Conservation (phyloP, 2,329 filamentous ascomycete species). For the Aureobasidium lini region DNA sequence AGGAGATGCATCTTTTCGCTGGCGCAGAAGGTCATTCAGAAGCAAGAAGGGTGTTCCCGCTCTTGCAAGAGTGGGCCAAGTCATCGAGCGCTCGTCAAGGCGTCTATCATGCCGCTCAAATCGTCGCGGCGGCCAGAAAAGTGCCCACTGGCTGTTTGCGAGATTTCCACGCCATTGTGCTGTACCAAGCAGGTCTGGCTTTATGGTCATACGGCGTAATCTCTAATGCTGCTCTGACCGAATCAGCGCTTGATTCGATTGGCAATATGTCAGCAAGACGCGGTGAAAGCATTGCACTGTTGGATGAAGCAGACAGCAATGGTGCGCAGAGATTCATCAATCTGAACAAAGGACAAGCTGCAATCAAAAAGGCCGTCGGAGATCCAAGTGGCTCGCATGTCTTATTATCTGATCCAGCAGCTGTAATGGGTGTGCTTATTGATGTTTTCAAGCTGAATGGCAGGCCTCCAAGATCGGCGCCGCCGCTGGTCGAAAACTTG, state of each 20-base stretch:
- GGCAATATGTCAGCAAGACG: conserved; percentile 15
- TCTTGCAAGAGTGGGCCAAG: conserved; percentile 52
- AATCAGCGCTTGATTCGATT: conserved; percentile 13
- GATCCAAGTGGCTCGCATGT: conserved; percentile 22
- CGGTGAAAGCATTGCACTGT: conserved; percentile 32
- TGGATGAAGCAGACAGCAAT: conserved; percentile 48
- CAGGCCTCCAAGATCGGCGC: conserved; percentile 31
- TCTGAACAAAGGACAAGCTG: conserved; percentile 41
- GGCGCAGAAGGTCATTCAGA: conserved; percentile 62
- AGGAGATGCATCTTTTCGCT: conserved; percentile 60
- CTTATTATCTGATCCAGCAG: conserved; percentile 47
- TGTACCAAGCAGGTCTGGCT: conserved; percentile 61
- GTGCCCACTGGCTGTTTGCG: conserved; percentile 28
- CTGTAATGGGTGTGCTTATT: conserved; percentile 52
- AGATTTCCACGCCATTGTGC: conserved; percentile 60
- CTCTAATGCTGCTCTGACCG: conserved; percentile 27
- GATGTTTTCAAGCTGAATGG: conserved; percentile 50
- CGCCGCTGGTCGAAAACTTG: conserved; percentile 61
- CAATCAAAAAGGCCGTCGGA: conserved; percentile 22
- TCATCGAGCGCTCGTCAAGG: conserved; percentile 51
- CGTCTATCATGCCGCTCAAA: conserved; percentile 61
- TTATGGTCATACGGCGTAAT: conserved; percentile 63
- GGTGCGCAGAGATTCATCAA: conserved; percentile 47
- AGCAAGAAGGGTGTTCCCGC: conserved; percentile 51
- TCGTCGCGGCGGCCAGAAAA: conserved; percentile 52